These are phyloP conservation scores for Pythium myriotylum DNA, from an alignment of 352 stramenopile species.

Conservation along the genomic window DNA sequence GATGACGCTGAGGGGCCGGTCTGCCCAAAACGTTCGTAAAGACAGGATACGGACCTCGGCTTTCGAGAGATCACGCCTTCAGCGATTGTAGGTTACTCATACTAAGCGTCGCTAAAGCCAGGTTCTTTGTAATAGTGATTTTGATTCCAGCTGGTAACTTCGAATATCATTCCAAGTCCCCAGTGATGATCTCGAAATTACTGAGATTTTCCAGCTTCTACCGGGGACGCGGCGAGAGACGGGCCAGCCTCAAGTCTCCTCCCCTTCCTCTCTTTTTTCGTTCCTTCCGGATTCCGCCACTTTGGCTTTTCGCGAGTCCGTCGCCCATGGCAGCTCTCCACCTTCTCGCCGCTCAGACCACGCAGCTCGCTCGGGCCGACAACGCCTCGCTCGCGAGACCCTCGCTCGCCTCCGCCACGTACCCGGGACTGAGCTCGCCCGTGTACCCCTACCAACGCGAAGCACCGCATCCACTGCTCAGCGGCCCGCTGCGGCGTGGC, in stretches of 20 bases:
- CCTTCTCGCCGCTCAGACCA: constrained; percentile 21
- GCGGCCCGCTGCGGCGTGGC: constrained; percentile 47
- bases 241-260: background rate
- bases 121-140: constrained; percentile 2
- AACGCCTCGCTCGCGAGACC: background rate
- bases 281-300: constrained; percentile 9
- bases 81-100: no score
- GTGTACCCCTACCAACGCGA: constrained; percentile 24
- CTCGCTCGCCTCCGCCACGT: constrained; percentile 1
- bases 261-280: background rate
- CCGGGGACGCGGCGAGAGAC: background rate
- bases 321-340: constrained; percentile 20
- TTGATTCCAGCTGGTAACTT: background rate
- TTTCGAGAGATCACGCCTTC: no score
- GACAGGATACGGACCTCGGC: no score
- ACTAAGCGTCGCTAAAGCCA: background rate
- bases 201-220: background rate
- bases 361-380: constrained; percentile 16
- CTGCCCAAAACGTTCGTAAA: no score
- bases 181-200: background rate
- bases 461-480: constrained; percentile 16
- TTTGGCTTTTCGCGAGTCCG: constrained; percentile 10
- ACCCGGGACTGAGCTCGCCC: constrained; percentile 1
- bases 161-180: background rate
- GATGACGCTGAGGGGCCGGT: no score